Evolutionary conservation across 1,284 basidiomycete genomes (phyloP), one percentile per base, ranked within the genome.

Genomic region (Moniliella sp.): DNA sequence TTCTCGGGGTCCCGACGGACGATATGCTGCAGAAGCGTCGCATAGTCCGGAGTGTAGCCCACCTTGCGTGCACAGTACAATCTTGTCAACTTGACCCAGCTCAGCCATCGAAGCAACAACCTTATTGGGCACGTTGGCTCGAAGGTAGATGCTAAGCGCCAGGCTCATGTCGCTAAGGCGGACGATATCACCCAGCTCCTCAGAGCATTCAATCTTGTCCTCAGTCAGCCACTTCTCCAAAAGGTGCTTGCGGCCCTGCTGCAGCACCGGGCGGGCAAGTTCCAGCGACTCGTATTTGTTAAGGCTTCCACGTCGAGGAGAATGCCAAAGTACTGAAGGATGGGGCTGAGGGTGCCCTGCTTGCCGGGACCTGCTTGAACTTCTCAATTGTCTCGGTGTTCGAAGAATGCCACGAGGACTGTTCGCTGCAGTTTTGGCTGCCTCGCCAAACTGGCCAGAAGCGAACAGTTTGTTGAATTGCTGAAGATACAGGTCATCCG

Each of bases 181-280:
- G 34, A 94, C 88, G 43, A 97, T 80, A 62, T 99, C 91, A 39
- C 91, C 91, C 12, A 99, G 75, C 64, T 99, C 88, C 64, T 97
- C 91, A 54, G 78, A 83, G 67, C 91, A 97, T 40, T 91, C 88
- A 43, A 99, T 76, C 73, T 97, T 99, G 68, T 93, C 93, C 69
- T 97, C 91, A 66, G 97, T 99, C 45, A 97, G 66, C 91, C 91
- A 99, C 61, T 97, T 97, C 67, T 99, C 91, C 15, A 99, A 69
- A 28, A 97, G 67, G 57, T 94, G 84, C 66, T 99, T 97, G 57
- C 86, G 75, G 33, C 84, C 84, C 66, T 99, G 91, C 49, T 82
- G 76, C 31, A 99, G 67, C 8, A 99, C 91, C 13, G 91, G 91
- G 32, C 83, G 75, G 0, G 91, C 88, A 27, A 99, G 74, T 62